These are phyloP conservation scores for Spirogloea muscicola DNA, from an alignment of 139 green algal genomes.

Conservation along the genomic window DNA sequence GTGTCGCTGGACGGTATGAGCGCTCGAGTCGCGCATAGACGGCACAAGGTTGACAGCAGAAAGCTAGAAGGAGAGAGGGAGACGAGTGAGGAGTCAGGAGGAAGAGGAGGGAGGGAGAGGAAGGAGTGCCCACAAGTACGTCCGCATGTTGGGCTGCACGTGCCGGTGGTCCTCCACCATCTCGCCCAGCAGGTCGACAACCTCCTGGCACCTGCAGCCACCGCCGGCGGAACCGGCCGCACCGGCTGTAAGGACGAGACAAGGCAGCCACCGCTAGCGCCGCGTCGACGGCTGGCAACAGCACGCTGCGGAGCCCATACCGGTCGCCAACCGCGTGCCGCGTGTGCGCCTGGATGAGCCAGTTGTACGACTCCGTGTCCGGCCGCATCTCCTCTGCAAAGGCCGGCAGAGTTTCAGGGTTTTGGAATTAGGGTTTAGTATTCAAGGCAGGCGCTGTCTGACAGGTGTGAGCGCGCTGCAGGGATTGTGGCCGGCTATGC, in stretches of 20 bases:
- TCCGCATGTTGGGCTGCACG: neutral
- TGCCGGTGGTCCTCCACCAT: neutral
- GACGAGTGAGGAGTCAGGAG: too few relatives aligned
- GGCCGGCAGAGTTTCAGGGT: neutral
- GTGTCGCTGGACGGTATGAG: neutral
- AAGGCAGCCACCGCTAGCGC: too few relatives aligned
- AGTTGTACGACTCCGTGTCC: slow-evolving; percentile 4
- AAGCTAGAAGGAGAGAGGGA: too few relatives aligned
- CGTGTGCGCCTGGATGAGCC: neutral
- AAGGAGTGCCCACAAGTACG: neutral
- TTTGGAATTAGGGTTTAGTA: too few relatives aligned
- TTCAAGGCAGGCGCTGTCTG: neutral
- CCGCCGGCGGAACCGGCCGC: too few relatives aligned
- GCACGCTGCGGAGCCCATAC: too few relatives aligned
- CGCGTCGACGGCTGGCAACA: too few relatives aligned
- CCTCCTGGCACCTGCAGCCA: neutral
- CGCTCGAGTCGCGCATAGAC: neutral
- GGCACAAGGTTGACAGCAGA: too few relatives aligned
- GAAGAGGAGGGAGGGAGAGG: too few relatives aligned
- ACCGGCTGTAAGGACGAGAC: too few relatives aligned
- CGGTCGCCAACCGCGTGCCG: neutral
- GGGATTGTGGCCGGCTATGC: neutral
- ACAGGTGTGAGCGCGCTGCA: neutral
- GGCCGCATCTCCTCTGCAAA: slow-evolving; percentile 1
- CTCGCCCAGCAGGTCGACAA: neutral